Base-by-base conservation (phyloP, 2,329 filamentous ascomycete species). In the Rhinocladiella mackenziei region DNA sequence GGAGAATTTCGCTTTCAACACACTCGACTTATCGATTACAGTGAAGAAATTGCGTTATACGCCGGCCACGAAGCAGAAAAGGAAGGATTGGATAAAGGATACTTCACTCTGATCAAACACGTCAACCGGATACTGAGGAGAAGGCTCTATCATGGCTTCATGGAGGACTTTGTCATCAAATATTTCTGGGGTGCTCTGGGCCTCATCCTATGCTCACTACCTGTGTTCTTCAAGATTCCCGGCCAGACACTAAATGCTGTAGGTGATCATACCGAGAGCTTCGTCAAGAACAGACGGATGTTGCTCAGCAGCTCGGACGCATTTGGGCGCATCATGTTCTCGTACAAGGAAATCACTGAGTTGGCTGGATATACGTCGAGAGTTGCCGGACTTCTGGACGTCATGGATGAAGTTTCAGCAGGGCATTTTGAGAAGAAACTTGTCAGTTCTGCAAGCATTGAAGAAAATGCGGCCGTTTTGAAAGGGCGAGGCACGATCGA, bases 81-180 rank as follows among this genome's bases (percentile, higher is more conserved):
- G 65, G 88, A 97, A 63, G 94, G 86, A 0, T 74, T 98, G 40
- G 92, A 98, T 67, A 97, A 97, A 70, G 91, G 92, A 11, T 98
- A 98, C 67, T 98, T 98, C 62, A 98, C 92, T 2, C 75, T 98
- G 26, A 98, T 98, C 71, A 97, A 96, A 69, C 92, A 98, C 67
- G 91, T 98, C 62, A 98, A 98, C 66, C 83, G 94, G 60, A 96
- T 97, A 54, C 70, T 98, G 50, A 78, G 89, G 28, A 77, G 87
- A 51, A 80, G 92, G 36, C 86, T 98, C 64, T 97, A 97, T 65
- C 91, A 98, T 64, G 91, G 89, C n/a, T 84, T 98, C 60, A 96
- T 97, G 91, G 92, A 98, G 64, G 92, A 98, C 65, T 98, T 96
- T 66, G 88, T 97, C 45, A 95, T 98, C 67, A 98, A 98, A 67